Conservation (phyloP, 768 basidiomycete genomes). For the Ephemerocybe angulata region DNA sequence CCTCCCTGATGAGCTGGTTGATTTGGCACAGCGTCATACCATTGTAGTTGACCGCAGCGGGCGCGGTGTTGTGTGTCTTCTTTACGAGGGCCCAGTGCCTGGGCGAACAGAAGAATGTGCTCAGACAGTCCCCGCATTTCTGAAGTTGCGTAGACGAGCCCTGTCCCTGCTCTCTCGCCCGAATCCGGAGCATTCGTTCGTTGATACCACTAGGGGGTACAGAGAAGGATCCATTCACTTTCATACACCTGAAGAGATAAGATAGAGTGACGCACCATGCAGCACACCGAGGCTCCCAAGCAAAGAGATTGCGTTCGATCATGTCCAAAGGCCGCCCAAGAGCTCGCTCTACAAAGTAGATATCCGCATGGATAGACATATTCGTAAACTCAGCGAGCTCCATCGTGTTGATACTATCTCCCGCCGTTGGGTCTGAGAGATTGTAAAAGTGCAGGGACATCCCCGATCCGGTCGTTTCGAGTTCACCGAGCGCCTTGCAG, state of each 20-base stretch:
- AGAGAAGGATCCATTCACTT: background rate
- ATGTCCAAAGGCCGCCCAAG: slow-evolving; percentile 16
- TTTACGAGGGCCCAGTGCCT: slow-evolving; percentile 22
- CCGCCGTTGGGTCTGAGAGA: slow-evolving; percentile 12
- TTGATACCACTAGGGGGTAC: slow-evolving; percentile 20
- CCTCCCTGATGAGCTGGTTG: slow-evolving; percentile 22
- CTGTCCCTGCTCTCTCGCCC: slow-evolving; percentile 10
- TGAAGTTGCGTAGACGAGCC: slow-evolving; percentile 9
- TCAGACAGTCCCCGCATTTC: slow-evolving; percentile 23
- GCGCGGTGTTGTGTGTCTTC: slow-evolving; percentile 15
- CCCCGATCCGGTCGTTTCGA: slow-evolving; percentile 16
- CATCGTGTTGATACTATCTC: slow-evolving; percentile 10
- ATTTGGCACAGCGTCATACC: slow-evolving; percentile 26
- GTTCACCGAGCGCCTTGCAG: slow-evolving; percentile 28
- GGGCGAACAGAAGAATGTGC: slow-evolving; percentile 28
- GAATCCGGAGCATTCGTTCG: slow-evolving; percentile 23
- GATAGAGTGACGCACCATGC: slow-evolving; percentile 21
- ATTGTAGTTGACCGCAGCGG: slow-evolving; percentile 20
- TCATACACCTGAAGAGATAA: background rate
- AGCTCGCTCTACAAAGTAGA: slow-evolving; percentile 6
- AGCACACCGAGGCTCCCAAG: slow-evolving; percentile 27
- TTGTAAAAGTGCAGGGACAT: slow-evolving; percentile 11
- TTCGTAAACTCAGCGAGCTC: slow-evolving; percentile 15
- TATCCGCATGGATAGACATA: slow-evolving; percentile 10
- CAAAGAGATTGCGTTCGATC: slow-evolving; percentile 24